Evolutionary conservation across 805 yeast genomes (phyloP), one percentile per base, ranked within the genome.

Genomic region (Priceomyces fermenticarens): DNA sequence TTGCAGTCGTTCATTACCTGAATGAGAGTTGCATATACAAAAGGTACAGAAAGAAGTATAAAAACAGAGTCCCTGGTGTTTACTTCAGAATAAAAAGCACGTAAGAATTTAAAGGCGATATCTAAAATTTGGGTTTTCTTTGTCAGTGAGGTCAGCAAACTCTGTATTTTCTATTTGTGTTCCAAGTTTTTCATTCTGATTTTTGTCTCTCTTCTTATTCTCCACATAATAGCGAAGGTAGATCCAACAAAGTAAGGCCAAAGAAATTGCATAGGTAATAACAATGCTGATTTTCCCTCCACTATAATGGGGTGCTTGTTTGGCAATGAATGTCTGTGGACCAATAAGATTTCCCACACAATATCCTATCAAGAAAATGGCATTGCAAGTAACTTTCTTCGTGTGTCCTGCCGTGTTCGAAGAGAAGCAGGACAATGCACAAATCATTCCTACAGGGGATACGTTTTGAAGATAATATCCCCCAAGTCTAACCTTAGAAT

Each of bases 381-480:
- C 73, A 51, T 67, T 75, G 2, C 65, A 70, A 2, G 74, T 63
- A 35, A 67, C 58, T 53, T 77, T 78, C 61, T 80, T 80, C 8
- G 85, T 78, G 50, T 72, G 74, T 9, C 85, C 85, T 5, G 77
- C 77, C 35, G 70, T 66, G 49, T 78, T 78, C 4, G 77, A 62
- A 35, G 38, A 17, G 43, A 56, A 37, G 34, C 38, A 32, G 3
- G 58, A 44, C 40, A 53, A 39, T 7, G 48, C 30, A 41, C 53
- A 48, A 34, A 54, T 49, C 32, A 52, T 41, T 9, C 52, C 49
- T 35, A 66, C 57, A 8, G 65, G 72, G 20, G 60, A 53, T 13
- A 54, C 38, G 10, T 45, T 35, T 34, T 51, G 62, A 46, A 54
- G 59, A 42, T 57, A 59, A 46, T 42, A 58, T 6, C 71, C 72